Conservation (phyloP, 2,329 filamentous ascomycete species). For the Paecilomyces dactylethromorphus region DNA sequence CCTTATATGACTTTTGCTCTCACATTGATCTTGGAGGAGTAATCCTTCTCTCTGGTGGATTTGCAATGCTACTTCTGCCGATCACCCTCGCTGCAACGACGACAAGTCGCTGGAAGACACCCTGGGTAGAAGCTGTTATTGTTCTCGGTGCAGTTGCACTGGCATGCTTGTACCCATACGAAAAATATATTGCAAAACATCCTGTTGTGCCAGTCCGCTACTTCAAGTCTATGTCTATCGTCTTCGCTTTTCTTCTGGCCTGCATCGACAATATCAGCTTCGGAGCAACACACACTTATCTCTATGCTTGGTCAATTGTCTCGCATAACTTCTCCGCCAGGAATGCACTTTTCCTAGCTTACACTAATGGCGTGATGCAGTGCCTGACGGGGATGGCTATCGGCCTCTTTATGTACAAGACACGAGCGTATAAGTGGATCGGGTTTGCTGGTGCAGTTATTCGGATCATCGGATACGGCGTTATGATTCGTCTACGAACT, state of each 20-base stretch:
- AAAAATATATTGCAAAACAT: conserved; percentile 37
- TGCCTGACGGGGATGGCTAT: conserved; percentile 35
- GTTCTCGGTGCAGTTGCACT: conserved; percentile 38
- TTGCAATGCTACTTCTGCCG: conserved; percentile 43
- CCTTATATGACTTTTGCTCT: conserved; percentile 22
- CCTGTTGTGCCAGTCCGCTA: conserved; percentile 43
- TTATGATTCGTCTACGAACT: conserved; percentile 45
- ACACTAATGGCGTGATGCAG: conserved; percentile 36
- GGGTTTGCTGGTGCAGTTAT: conserved; percentile 34
- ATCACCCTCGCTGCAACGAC: conserved; percentile 40
- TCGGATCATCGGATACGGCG: conserved; percentile 43
- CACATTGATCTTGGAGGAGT: conserved; percentile 36
- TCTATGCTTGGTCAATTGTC: conserved; percentile 43
- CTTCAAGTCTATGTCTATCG: conserved; percentile 39
- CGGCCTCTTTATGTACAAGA: conserved; percentile 37
- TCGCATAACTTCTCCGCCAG: conserved; percentile 35
- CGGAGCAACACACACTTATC: conserved; percentile 41
- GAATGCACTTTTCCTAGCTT: conserved; percentile 39
- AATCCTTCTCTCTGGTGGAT: conserved; percentile 42
- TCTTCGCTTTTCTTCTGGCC: conserved; percentile 34
- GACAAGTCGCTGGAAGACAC: conserved; percentile 37
- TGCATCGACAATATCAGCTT: conserved; percentile 41
- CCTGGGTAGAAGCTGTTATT: conserved; percentile 41
- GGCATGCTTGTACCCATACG: conserved; percentile 42
- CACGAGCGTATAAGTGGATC: conserved; percentile 43